Conservation (phyloP, 2,329 filamentous ascomycete genomes). For the Paradendryphiella salina region DNA sequence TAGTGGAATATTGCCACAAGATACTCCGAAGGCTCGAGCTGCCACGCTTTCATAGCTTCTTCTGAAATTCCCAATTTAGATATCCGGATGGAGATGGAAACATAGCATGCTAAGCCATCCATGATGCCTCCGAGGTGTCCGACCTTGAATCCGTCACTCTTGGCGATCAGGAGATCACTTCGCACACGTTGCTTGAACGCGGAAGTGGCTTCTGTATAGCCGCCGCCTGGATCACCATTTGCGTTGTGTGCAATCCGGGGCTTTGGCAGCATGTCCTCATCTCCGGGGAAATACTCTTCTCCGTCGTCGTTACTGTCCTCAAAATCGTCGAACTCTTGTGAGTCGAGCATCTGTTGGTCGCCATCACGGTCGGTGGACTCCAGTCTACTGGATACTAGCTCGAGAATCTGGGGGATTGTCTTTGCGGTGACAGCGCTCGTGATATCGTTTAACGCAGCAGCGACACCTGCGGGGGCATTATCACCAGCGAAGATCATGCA, state of each 20-base stretch:
- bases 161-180: conserved; percentile 64
- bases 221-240: background rate
- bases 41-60: conserved; percentile 78
- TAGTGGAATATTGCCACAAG: conserved; percentile 73
- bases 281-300: conserved; percentile 43
- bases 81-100: conserved; percentile 71
- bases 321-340: conserved; percentile 41
- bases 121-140: conserved; percentile 62
- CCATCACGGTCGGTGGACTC: conserved; percentile 47
- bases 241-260: conserved; percentile 13
- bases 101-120: conserved; percentile 53
- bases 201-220: conserved; percentile 28
- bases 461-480: conserved; percentile 50
- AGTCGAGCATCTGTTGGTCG: conserved; percentile 50
- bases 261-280: conserved; percentile 47
- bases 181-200: conserved; percentile 52
- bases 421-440: conserved; percentile 50
- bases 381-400: conserved; percentile 49
- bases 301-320: conserved; percentile 38
- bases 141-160: conserved; percentile 69
- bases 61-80: conserved; percentile 72
- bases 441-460: conserved; percentile 51
- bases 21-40: conserved; percentile 67
- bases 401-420: conserved; percentile 55
- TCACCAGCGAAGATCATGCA: conserved; percentile 61